Evolutionary conservation across 306 rosid genomes (phyloP).

Genomic region (Lablab purpureus): DNA sequence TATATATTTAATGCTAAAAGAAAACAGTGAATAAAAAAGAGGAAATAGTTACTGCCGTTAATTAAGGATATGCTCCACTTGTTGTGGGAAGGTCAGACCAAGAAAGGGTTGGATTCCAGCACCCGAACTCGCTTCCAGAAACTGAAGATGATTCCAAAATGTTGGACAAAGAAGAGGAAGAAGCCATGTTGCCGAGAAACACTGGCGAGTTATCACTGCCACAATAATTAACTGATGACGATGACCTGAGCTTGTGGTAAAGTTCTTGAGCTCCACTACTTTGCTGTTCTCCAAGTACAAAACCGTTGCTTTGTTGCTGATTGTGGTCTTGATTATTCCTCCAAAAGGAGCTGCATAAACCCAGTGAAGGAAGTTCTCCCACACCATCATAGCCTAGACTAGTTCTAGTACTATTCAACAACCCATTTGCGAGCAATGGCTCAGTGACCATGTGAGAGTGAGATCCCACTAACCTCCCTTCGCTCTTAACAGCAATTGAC

Average conservation of each 20-base stretch:
- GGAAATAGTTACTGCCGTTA: constrained; percentile 25
- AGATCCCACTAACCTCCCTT: constrained; percentile 55
- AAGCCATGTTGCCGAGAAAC: constrained; percentile 56
- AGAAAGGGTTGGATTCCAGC: constrained; percentile 79
- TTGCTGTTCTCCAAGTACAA: constrained; percentile 56
- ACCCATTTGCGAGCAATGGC: constrained; percentile 45
- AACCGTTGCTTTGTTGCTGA: constrained; percentile 51
- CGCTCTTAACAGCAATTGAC: constrained; percentile 52
- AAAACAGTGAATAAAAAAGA: constrained; percentile 23
- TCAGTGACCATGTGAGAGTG: constrained; percentile 56
- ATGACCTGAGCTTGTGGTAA: constrained; percentile 72
- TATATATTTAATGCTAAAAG: constrained; percentile 16
- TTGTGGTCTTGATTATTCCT: constrained; percentile 58
- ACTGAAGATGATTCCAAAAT: constrained; percentile 71
- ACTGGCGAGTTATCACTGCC: constrained; percentile 51
- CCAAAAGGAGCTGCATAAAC: constrained; percentile 74
- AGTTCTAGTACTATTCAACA: constrained; percentile 47
- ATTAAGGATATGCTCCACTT: constrained; percentile 77
- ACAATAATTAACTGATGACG: constrained; percentile 50
- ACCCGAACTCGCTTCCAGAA: constrained; percentile 70
- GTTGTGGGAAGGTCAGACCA: constrained; percentile 88
- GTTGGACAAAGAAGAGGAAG: constrained; percentile 58
- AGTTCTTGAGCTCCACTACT: constrained; percentile 73
- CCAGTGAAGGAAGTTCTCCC: constrained; percentile 63
- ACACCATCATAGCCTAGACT: constrained; percentile 60